Evolutionary conservation across 2,329 filamentous ascomycete species (phyloP), one percentile per base, ranked within the genome.

Genomic region (Ambrosiella beaveri): DNA sequence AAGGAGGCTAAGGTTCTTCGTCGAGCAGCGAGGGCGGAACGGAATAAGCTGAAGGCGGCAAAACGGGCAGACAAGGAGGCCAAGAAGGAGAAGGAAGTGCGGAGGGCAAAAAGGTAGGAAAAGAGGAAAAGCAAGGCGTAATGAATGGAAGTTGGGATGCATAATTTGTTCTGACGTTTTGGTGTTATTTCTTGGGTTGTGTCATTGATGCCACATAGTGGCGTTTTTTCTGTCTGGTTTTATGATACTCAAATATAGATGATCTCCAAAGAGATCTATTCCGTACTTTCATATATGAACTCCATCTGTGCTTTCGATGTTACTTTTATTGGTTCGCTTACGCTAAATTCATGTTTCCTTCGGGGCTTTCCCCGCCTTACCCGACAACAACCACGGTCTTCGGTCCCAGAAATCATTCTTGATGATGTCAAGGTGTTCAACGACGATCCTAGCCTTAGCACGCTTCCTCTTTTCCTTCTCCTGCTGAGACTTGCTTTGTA

Each of bases 391-490:
- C 88, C 90, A 97, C 1, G 90, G 89, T 66, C 90, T 77, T 65
- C 77, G 78, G 62, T 88, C 78, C 93, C 93, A 98, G 67, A 98
- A 98, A 2, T 88, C 86, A 69, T 97, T 88, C 65, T 86, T 89
- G 70, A 98, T 97, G 65, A 98, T 86, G 71, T 98, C 93, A 61
- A 93, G 71, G 73, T 97, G 89, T 66, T 90, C 84, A 41, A 94
- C 76, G 40, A 87, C 79, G 51, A 98, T 82, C 56, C 78, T 78
- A 0, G 89, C 90, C 69, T 95, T 96, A 60, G 79, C 77, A 57
- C 85, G 79, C 62, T 81, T 77, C 73, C 95, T 97, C 67, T 77
- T 84, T 62, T 94, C 82, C 64, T 86, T 95, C 59, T 96, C 88
- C 17, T 76, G 72, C 65, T 94, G 88, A n/a, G 84, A 86, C 66